These are phyloP conservation scores for Paraglomus brasilianum DNA, from an alignment of 192 early-diverging fungal genomes.

Conservation along the genomic window DNA sequence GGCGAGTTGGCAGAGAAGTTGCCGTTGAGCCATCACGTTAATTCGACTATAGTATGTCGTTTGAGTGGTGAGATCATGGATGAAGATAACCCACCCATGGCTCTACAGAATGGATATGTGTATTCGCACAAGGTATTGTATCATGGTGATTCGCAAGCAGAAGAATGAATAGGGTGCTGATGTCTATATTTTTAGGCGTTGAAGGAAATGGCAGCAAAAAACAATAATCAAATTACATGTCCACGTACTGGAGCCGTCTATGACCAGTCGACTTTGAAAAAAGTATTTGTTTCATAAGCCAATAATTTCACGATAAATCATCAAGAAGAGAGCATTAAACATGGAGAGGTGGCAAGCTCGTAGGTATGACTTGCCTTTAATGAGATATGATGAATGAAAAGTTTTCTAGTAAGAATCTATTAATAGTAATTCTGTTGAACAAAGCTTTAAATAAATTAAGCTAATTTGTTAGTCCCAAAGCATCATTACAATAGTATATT, in stretches of 20 bases:
- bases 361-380: too few relatives aligned
- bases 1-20: constrained; percentile 81
- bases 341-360: too few relatives aligned
- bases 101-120: constrained; percentile 93
- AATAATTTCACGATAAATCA: too few relatives aligned
- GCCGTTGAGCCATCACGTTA: constrained; percentile 93
- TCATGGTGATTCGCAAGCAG: neutral
- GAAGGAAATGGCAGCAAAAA: constrained; percentile 64
- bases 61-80: constrained; percentile 93
- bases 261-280: constrained; percentile 61
- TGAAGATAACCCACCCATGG: constrained; percentile 95
- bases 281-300: constrained; percentile 70
- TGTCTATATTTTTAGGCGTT: constrained; percentile 53
- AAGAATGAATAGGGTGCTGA: neutral
- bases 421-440: too few relatives aligned
- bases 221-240: constrained; percentile 68
- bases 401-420: too few relatives aligned
- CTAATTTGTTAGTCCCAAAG: too few relatives aligned
- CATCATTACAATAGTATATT: too few relatives aligned
- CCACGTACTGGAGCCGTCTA: constrained; percentile 64
- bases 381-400: too few relatives aligned
- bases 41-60: constrained; percentile 91
- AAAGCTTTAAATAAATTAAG: too few relatives aligned
- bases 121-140: constrained; percentile 79
- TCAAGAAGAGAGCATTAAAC: too few relatives aligned